Percentiles rank a stretch among this genome's conserved stretches.
Evolutionary conservation across 495 filamentous ascomycete species (phyloP).

Genomic region (Hypoxylon rickii): DNA sequence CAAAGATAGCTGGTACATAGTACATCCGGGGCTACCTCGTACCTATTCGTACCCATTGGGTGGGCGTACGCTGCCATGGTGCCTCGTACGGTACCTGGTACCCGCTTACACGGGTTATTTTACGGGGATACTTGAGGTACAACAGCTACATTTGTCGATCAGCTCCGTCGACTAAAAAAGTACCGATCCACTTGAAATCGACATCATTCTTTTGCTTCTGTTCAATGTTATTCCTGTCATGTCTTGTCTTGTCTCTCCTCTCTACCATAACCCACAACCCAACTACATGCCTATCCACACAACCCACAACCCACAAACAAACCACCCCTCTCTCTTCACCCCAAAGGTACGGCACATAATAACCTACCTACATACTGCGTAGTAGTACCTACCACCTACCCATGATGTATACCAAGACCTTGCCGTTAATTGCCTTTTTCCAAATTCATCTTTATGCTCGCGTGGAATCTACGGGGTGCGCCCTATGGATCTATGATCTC

Average conservation of each 20-base stretch:
- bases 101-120: conserved; percentile 20
- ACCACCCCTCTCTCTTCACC: background rate
- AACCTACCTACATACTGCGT: no score
- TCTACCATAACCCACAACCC: conserved; percentile 14
- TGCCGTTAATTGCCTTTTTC: conserved; percentile 11
- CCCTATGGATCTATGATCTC: conserved; percentile 35
- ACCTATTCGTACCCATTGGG: no score
- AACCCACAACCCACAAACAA: conserved; percentile 1
- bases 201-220: conserved; percentile 29
- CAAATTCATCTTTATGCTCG: conserved; percentile 10
- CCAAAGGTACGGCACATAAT: no score
- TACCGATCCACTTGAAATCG: conserved; percentile 29
- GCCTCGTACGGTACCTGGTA: no score
- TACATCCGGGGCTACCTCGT: no score
- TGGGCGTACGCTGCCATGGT: no score
- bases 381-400: no score
- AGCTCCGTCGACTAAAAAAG: conserved; percentile 34
- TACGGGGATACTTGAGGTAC: conserved; percentile 24
- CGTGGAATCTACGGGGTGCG: conserved; percentile 17
- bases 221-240: no score
- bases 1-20: no score
- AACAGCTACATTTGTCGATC: conserved; percentile 31
- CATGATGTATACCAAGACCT: background rate
- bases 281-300: background rate
- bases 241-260: conserved; percentile 25